phyloP scores from a whole-genome alignment of 768 basidiomycete genomes.

The Hypholoma fasciculare region DNA sequence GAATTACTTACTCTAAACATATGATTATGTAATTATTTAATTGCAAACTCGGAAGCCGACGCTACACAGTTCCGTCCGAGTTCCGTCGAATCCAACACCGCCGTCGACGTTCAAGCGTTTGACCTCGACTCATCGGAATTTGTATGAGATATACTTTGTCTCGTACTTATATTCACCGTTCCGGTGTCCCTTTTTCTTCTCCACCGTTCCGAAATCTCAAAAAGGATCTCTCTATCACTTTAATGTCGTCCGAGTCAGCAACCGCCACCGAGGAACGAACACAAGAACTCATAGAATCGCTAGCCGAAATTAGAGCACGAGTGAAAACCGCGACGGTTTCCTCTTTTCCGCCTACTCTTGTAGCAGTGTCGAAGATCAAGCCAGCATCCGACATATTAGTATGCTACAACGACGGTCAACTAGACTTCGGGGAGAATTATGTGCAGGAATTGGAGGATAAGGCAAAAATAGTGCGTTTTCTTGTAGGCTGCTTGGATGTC shows the following conservation, averaged over 20 bases:
- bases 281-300: constrained; percentile 51
- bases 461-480: constrained; percentile 58
- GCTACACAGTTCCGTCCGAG: no score
- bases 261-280: constrained; percentile 40
- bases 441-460: constrained; percentile 92
- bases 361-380: constrained; percentile 94
- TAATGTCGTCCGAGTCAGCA: constrained; percentile 14
- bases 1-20: no score
- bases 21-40: no score
- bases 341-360: constrained; percentile 44
- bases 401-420: constrained; percentile 78
- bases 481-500: neutral
- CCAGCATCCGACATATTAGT: constrained; percentile 84
- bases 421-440: constrained; percentile 98
- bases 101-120: no score
- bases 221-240: neutral
- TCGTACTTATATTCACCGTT: neutral
- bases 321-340: constrained; percentile 37
- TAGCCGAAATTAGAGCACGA: constrained; percentile 52
- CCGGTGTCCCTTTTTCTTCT: no score
- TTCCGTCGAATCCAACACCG: neutral
- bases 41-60: no score
- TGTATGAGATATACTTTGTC: constrained; percentile 4
- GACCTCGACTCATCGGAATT: neutral
- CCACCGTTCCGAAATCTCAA: neutral